Percentiles rank a stretch among this genome's conserved stretches.
Conservation (phyloP, 495 filamentous ascomycete species). For the Podospora conica region DNA sequence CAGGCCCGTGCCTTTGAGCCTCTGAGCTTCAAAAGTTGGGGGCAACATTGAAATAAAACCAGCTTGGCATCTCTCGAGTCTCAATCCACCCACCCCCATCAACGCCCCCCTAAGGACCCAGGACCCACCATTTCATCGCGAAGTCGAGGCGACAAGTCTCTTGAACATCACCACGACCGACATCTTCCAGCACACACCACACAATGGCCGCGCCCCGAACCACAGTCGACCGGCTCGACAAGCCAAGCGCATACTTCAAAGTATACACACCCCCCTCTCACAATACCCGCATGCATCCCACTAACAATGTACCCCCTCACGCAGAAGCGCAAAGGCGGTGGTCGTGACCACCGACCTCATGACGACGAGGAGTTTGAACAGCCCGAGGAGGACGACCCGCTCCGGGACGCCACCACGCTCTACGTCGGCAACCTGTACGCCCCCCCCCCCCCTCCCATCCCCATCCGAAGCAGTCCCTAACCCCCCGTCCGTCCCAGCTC, state of each 20-base stretch:
- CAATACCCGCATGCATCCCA: neutral
- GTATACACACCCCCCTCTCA: slow-evolving; percentile 38
- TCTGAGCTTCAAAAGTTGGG: neutral
- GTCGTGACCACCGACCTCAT: slow-evolving; percentile 44
- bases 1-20: neutral
- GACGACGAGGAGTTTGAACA: slow-evolving; percentile 43
- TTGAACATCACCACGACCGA: neutral
- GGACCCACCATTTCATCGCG: neutral
- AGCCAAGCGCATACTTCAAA: slow-evolving; percentile 81
- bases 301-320: neutral
- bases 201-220: slow-evolving; percentile 34
- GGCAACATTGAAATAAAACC: neutral
- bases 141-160: slow-evolving; percentile 2
- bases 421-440: slow-evolving; percentile 94
- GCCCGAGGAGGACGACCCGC: slow-evolving; percentile 56
- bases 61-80: too few relatives aligned
- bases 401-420: slow-evolving; percentile 85
- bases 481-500: slow-evolving; percentile 52
- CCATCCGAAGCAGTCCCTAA: neutral
- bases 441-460: neutral
- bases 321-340: slow-evolving; percentile 53
- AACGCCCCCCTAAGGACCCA: neutral
- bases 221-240: slow-evolving; percentile 83
- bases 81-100: neutral
- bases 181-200: neutral